Evolutionary conservation across 441 rosid genomes (phyloP), one percentile per base, ranked within the genome.

Genomic region (Brassica hybrid): DNA sequence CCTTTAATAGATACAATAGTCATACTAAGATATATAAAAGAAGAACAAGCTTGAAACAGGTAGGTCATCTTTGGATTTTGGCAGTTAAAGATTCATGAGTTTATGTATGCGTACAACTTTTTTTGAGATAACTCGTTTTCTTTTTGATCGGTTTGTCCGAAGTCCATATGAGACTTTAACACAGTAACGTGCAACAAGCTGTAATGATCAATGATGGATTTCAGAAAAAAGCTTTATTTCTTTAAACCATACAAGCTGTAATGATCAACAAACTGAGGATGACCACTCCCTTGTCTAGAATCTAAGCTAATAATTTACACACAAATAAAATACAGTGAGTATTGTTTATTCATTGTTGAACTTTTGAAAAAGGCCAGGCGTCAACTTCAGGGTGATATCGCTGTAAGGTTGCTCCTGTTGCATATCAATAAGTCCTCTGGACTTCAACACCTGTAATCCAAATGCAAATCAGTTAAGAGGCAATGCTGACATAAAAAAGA

Each of bases 371-470:
- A 54, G 65, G 10, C 84, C 74, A 75, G 89, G 72, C 82, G 64
- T 82, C 82, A 89, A 58, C 84, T 82, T 84, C 69, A 93, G 75
- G 67, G 77, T 11, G 56, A 93, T 87, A 85, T 89, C 94, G 12
- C 91, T 87, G 23, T 95, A 91, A 3, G 96, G 84, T 75, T 85
- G 67, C 10, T 84, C 90, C 72, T 95, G 99, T 23, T 76, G 80
- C 72, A 86, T 88, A 78, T 93, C 94, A 50, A 93, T 45, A 36
- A 90, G 87, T 30, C 86, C 93, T 61, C 80, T 52, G 75, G 89
- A 91, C 88, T 93, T 95, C 90, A 93, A 74, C 58, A 91, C 96
- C 99, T 94, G 87, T 16, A 67, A 45, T 75, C 17, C 69, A 70
- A 52, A 52, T 2, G 21, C 58, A 54, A 54, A 2, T 54, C 58